Evolutionary conservation across 306 rosid genomes (phyloP).

Genomic region (Vicia sativa): DNA sequence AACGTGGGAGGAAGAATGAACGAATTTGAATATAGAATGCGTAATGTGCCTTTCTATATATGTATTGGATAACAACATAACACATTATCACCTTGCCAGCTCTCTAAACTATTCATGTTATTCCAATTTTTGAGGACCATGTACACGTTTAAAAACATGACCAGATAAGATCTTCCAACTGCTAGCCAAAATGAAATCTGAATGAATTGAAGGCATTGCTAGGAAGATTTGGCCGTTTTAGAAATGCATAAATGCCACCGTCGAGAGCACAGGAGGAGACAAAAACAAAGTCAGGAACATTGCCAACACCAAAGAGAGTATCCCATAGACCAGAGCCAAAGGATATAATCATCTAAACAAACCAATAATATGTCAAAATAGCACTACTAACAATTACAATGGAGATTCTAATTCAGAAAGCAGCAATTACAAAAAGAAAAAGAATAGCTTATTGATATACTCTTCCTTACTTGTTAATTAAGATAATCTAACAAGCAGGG

Average conservation of each 20-base stretch:
- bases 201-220: constrained; percentile 59
- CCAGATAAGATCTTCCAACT: constrained; percentile 17
- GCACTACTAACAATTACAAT: neutral
- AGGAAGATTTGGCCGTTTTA: constrained; percentile 62
- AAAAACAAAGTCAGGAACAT: constrained; percentile 85
- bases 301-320: constrained; percentile 92
- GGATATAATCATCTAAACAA: constrained; percentile 77
- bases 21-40: constrained; percentile 59
- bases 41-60: constrained; percentile 37
- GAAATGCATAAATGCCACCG: constrained; percentile 73
- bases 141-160: constrained; percentile 37
- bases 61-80: constrained; percentile 40
- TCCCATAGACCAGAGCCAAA: constrained; percentile 98
- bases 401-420: constrained; percentile 1
- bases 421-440: neutral
- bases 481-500: neutral
- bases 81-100: constrained; percentile 33
- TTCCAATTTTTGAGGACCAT: constrained; percentile 37
- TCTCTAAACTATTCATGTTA: constrained; percentile 39
- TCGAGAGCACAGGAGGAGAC: constrained; percentile 76
- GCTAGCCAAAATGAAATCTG: constrained; percentile 77
- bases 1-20: constrained; percentile 53
- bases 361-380: constrained; percentile 31
- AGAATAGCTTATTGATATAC: too few species aligned
- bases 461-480: too few species aligned